Evolutionary conservation across 75 land plant species (phyloP), one percentile per base, ranked within the genome.

Genomic region (Ceratopteris richardii): DNA sequence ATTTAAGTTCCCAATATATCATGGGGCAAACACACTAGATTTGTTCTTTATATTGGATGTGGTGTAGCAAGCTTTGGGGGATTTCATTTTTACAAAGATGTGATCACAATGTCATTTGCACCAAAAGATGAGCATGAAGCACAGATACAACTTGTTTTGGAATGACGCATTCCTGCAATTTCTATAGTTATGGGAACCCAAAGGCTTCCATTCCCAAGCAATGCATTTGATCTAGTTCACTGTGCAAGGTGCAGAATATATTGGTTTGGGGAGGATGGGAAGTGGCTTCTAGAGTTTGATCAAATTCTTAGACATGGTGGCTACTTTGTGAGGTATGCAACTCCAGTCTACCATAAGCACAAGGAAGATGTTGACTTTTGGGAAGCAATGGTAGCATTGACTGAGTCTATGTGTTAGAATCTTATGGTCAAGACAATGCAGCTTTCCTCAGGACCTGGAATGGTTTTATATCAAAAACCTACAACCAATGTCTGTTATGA

Each of bases 381-480:
- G 57, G 60, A 73, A 86, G 90, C 90, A 24, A 78, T 80, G 80
- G 75, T 77, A 31, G 57, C 75, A 50, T 13, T 83, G 30, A 76
- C 97, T 19, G 66, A 76, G 44, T 60, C 82, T 7, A 77, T 94
- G 31, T 90, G 92, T 70, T 94, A 97, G 99, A 82, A 76, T 31
- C 57, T 73, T 44, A 77, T 84, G 33, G 69, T 62, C 0, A 86
- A 74, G 66, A 52, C 71, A 37, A 66, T 54, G 25, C 82, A 84
- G 51, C 29, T 42, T 21, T 44, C 57, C 21, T 44, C 70, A 42
- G 80, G 82, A 46, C 68, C 90, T 60, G 99, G 99, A n/a, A 55
- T 90, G 63, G 99, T 87, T 6, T 71, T 94, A 53, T 94, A 79
- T 68, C 90, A 90, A 69, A 94, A 90, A 66, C 99, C 99, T 21